These are phyloP conservation scores for Kitagawia praeruptora DNA, from an alignment of 129 eudicot species.

Conservation along the genomic window DNA sequence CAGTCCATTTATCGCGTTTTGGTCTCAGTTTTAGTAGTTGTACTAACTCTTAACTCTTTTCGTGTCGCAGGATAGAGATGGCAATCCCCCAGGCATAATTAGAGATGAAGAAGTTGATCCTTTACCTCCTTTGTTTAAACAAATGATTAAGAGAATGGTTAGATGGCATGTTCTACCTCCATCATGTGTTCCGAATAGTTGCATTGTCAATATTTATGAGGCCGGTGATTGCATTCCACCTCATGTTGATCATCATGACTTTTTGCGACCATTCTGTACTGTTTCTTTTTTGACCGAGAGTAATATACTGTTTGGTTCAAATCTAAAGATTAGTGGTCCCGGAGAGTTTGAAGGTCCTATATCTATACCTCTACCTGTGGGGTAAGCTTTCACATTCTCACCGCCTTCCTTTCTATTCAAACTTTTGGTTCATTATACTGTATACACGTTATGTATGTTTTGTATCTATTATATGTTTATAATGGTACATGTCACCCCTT, in stretches of 20 bases:
- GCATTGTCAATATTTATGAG: conserved; percentile 66
- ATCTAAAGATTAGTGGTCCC: conserved; percentile 43
- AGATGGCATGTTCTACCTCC: conserved; percentile 61
- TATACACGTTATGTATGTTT: background rate
- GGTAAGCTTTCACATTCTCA: conserved; percentile 26
- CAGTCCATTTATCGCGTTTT: background rate
- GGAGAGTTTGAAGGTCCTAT: conserved; percentile 66
- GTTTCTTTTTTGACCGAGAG: conserved; percentile 61
- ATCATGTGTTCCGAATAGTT: conserved; percentile 55
- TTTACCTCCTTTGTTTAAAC: conserved; percentile 40
- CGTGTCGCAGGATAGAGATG: conserved; percentile 51
- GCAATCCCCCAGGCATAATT: conserved; percentile 64
- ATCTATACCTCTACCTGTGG: conserved; percentile 54
- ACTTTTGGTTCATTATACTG: too few relatives aligned
- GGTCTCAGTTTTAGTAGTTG: background rate
- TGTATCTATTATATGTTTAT: background rate
- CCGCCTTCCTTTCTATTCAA: background rate
- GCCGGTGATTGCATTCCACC: conserved; percentile 80
- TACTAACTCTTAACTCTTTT: background rate
- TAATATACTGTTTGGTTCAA: conserved; percentile 55
- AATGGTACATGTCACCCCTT: too few relatives aligned
- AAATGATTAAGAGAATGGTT: conserved; percentile 57
- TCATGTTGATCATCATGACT: conserved; percentile 73
- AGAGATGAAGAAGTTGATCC: conserved; percentile 71
- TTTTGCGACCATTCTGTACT: conserved; percentile 62